These are phyloP conservation scores for Diaporthe nobilis DNA, from an alignment of 2,329 filamentous ascomycete species.

Conservation along the genomic window DNA sequence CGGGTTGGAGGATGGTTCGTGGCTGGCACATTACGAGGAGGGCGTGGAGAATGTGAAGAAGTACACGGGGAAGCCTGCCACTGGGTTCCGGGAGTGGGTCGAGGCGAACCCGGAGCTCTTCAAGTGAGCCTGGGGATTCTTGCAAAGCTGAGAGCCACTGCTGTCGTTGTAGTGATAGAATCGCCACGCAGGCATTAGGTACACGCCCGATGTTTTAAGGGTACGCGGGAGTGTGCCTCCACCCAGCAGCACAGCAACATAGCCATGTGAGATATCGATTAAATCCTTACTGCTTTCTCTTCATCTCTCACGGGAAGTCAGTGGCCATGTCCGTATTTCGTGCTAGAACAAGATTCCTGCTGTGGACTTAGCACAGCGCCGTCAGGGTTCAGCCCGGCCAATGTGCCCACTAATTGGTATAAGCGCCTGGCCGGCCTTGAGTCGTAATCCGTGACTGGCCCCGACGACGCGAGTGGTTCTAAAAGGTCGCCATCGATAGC, in stretches of 20 bases:
- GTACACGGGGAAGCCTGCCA: conserved; percentile 32
- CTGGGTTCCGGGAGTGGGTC: conserved; percentile 37
- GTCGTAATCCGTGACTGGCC: background rate
- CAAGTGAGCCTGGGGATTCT: conserved; percentile 39
- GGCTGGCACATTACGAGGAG: conserved; percentile 32
- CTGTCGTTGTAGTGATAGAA: conserved; percentile 12
- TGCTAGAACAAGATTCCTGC: background rate
- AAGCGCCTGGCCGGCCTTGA: background rate
- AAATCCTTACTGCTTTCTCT: background rate
- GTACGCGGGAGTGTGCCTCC: background rate
- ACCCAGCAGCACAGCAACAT: conserved; percentile 18
- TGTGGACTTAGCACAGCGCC: background rate
- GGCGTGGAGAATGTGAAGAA: conserved; percentile 35
- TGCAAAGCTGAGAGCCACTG: conserved; percentile 1
- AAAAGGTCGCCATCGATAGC: background rate
- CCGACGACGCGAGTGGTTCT: background rate
- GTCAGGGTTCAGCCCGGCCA: too few species aligned
- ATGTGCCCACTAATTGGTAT: background rate
- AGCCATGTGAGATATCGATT: conserved; percentile 7
- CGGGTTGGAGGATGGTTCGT: conserved; percentile 8
- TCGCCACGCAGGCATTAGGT: conserved; percentile 5
- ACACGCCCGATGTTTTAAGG: background rate
- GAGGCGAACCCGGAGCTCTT: conserved; percentile 39
- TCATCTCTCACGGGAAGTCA: background rate
- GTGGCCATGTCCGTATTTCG: background rate